Base-by-base conservation (phyloP, 1,139 yeast genomes). In the Chernovozyma aurita region DNA sequence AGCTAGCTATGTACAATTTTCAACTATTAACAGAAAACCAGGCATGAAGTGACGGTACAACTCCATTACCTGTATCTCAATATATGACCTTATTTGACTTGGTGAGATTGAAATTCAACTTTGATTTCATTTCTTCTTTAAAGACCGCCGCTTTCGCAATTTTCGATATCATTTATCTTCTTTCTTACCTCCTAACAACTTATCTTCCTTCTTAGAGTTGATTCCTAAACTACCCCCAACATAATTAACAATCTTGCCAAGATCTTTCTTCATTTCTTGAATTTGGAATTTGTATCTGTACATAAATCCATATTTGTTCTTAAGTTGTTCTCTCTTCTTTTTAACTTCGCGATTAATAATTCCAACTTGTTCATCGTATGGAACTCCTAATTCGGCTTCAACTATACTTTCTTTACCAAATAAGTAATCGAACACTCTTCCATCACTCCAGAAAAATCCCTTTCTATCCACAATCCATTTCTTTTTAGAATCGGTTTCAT, bases 361-460 rank as follows among this genome's bases (percentile, higher is more conserved):
- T 7, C 73, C 74, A 39, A 68, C 53, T 45, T 70, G 73, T 43
- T 65, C 71, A 48, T 84, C 90, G 48, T 82, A 80, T 3, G 85
- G 78, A 39, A 81, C 67, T 1, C 92, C 92, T 32, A 77, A 79
- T 55, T 85, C 92, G 3, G 94, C 88, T 40, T 75, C 84, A 16
- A 80, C 83, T 17, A 85, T 55, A 1, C 85, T 61, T 53, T 85
- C 95, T 49, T 84, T 81, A 24, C 95, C 94, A 50, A 86, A 83
- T 21, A 86, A 52, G 38, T 78, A 76, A 57, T 86, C 95, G 59
- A 81, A 83, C 2, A 86, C 84, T 41, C 95, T 69, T 6, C 95
- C 95, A 55, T 86, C 95, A 24, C 92, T 87, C 95, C 95, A 86
- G 61, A 85, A 86, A 69, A 65, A 85, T 14, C 95, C 95, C 50